Evolutionary conservation across 2,329 filamentous ascomycete species (phyloP).

Genomic region (Celoporthe dispersa): DNA sequence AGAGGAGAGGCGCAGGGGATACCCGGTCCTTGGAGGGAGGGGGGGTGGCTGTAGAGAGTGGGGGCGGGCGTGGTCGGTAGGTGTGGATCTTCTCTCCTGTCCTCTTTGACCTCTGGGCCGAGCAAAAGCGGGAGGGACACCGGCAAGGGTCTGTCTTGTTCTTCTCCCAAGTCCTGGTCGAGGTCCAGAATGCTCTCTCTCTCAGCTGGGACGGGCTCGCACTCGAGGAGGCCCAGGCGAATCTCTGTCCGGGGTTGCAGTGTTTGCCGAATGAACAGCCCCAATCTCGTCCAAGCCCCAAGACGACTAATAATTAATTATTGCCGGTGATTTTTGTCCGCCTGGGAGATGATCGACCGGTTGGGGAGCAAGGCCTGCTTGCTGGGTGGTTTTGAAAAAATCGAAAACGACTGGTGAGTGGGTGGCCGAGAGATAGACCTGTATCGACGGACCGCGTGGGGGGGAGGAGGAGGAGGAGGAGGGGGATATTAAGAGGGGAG

Average conservation of each 20-base stretch:
- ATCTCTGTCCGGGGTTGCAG: constrained; percentile 40
- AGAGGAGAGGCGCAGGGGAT: constrained; percentile 26
- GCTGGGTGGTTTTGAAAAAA: constrained; percentile 44
- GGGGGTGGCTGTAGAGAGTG: constrained; percentile 37
- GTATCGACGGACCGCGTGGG: constrained; percentile 39
- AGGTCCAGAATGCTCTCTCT: constrained; percentile 35
- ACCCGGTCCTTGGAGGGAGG: constrained; percentile 21
- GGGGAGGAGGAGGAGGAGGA: constrained; percentile 30
- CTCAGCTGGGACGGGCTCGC: constrained; percentile 21
- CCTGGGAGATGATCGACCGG: constrained; percentile 52
- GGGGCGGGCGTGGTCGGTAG: constrained; percentile 31
- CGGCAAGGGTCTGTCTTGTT: constrained; percentile 38
- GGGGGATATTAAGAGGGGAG: constrained; percentile 41
- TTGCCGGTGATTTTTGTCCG: constrained; percentile 42
- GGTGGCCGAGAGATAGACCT: constrained; percentile 29
- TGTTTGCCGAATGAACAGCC: constrained; percentile 40
- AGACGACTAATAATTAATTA: constrained; percentile 45
- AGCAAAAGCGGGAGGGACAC: constrained; percentile 47
- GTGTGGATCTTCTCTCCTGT: constrained; percentile 32
- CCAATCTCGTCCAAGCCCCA: constrained; percentile 38
- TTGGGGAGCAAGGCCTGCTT: constrained; percentile 65
- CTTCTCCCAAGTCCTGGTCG: constrained; percentile 36
- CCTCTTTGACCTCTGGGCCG: constrained; percentile 39
- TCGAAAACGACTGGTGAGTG: constrained; percentile 26
- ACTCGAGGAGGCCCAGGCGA: constrained; percentile 38